Base-by-base conservation (phyloP, 2,329 filamentous ascomycete species). In the Hypoxylon rubiginosum region DNA sequence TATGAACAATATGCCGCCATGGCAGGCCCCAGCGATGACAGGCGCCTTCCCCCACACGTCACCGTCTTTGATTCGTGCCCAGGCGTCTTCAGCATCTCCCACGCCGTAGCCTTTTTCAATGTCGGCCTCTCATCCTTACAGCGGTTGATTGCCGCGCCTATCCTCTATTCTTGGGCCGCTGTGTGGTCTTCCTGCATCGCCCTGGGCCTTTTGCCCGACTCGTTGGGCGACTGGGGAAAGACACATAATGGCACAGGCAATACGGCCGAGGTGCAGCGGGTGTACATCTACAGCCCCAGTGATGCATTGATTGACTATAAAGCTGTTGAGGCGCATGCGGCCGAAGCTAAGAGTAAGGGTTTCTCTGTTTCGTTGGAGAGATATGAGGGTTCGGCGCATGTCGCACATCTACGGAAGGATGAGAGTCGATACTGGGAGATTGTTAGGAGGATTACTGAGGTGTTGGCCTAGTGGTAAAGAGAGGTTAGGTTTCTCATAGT, bases 381-480 rank as follows among this genome's bases (percentile, higher is more conserved):
- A n/a, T 71, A 54, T 52, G 53, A 57, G 26, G 30, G 45, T 21
- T 62, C 54, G 17, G 60, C 49, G 19, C 67, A 71, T 52, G 64
- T 71, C 11, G 63, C 67, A 58, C 65, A 70, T 49, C 11, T 66
- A 28, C 62, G 64, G 58, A 57, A 64, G 15, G 62, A 71, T 34
- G 52, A 58, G 52, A 46, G 34, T 34, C 62, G 67, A 15, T 71
- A 71, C 52, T 68, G 67, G 67, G 52, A 61, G 13, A 63, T 66
- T 50, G 59, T 70, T 5, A 58, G 19, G 50, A 56, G 30, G 53
- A 58, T 49, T 9, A 43, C 19, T n/a, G 39, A 43, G 39, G 39
- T 19, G 39, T 43, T 19, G 39, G 6, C 17, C 17, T 19, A 43
- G 17, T 43, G n/a, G 39, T 43, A 43, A 19, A 34, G 9, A 10